These are phyloP conservation scores for Albatrellus ellisii DNA, from an alignment of 768 basidiomycete species.

Conservation along the genomic window DNA sequence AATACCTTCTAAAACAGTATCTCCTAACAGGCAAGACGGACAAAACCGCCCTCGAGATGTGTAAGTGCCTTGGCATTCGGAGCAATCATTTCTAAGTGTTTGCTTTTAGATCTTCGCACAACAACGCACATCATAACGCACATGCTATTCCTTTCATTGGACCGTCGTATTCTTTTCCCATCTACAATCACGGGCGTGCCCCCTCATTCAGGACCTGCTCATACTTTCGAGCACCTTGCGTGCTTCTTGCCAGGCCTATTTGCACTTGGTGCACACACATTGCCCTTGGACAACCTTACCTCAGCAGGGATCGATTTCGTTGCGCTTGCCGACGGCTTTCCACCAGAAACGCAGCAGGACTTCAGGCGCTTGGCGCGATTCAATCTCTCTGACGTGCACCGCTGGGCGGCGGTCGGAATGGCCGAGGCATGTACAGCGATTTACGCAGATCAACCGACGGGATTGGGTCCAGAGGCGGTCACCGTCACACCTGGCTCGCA, in stretches of 20 bases:
- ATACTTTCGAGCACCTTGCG: conserved; percentile 58
- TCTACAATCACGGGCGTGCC: conserved; percentile 38
- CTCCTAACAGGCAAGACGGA: conserved; percentile 53
- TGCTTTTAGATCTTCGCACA: conserved; percentile 37
- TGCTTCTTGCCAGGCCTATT: conserved; percentile 71
- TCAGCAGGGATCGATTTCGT: conserved; percentile 32
- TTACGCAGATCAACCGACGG: conserved; percentile 59
- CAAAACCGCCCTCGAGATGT: conserved; percentile 47
- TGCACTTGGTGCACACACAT: conserved; percentile 52
- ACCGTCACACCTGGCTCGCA: conserved; percentile 20
- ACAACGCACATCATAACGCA: conserved; percentile 50
- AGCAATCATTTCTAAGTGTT: not conserved
- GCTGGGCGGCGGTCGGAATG: conserved; percentile 67
- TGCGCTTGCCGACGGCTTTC: conserved; percentile 21
- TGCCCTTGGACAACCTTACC: conserved; percentile 42
- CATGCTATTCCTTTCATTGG: conserved; percentile 54
- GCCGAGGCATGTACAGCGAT: conserved; percentile 58
- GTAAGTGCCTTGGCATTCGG: conserved; percentile 25
- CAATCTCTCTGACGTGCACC: conserved; percentile 49
- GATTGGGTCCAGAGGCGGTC: conserved; percentile 55
- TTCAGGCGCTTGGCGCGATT: conserved; percentile 29
- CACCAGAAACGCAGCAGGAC: conserved; percentile 15
- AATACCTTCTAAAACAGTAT: conserved; percentile 67
- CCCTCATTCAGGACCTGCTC: conserved; percentile 26
- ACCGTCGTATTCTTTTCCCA: conserved; percentile 46